Base-by-base conservation (phyloP, 208 protist genomes). In the Trypanosoma rangeli region DNA sequence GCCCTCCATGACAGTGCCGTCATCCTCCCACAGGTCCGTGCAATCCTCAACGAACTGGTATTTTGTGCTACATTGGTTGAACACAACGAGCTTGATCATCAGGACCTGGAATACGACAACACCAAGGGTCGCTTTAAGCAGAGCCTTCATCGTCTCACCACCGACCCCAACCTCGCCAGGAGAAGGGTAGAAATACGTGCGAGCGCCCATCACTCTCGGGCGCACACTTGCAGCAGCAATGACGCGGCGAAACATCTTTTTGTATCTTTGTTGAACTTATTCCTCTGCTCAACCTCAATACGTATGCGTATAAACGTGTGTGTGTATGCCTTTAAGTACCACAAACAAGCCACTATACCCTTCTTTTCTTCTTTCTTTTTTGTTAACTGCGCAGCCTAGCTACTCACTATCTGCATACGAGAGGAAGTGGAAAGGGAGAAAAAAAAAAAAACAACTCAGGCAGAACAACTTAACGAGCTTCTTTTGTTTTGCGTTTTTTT, bases 1-100 rank as follows among this genome's bases (percentile, higher is more conserved):
- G 35, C 87, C 87, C 70, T 90, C 80, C 82, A 95, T 89, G 49
- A 85, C 78, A 0, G 90, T 89, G 9, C 90, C 90, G 57, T 95
- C 90, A 64, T 80, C 81, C 62, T 89, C 76, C 77, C 77, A 93
- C 48, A 95, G 79, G 68, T 95, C 90, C 12, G 90, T 89, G 70
- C 68, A 82, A 79, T 92, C 85, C 68, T 91, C 75, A 13, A 93
- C 78, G 65, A 80, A 92, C 78, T 95, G 90, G 44, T 81, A 73
- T 74, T 83, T 87, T 18, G 86, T 89, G 63, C 68, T 68, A 64
- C 78, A 69, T 53, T 69, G 58, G 4, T 83, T 31, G 48, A 94
- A 94, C 61, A 94, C 74, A 52, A 59, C 66, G 56, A 77, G 24
- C 33, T 78, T 66, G 22, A 90, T 87, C 24, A 18, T 56, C 24